A percentile compares a stretch with the other conserved stretches of the same genome.
These are phyloP conservation scores for Oryza australiensis DNA, from an alignment of 176 grass and related monocot species.

Conservation along the genomic window DNA sequence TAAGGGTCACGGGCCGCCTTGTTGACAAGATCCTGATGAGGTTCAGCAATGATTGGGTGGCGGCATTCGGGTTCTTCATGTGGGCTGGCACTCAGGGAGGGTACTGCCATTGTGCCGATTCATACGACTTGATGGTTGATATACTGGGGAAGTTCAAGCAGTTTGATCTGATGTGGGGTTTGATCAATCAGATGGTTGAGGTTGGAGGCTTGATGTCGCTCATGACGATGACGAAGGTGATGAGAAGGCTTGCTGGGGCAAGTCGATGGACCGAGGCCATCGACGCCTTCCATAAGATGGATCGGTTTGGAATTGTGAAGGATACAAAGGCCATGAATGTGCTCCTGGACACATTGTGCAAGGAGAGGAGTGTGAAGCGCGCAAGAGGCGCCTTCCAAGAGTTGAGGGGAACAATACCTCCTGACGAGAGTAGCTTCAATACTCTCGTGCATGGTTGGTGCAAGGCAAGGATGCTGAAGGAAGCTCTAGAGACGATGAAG, in stretches of 20 bases:
- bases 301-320: constrained; percentile 62
- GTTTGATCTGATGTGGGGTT: constrained; percentile 74
- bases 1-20: constrained; percentile 49
- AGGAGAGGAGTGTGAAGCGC: constrained; percentile 82
- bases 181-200: constrained; percentile 63
- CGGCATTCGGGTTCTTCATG: constrained; percentile 78
- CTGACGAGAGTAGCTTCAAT: constrained; percentile 73
- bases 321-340: constrained; percentile 75
- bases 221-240: constrained; percentile 66
- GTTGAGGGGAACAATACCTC: constrained; percentile 46
- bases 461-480: constrained; percentile 66
- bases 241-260: constrained; percentile 81
- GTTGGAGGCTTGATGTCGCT: constrained; percentile 59
- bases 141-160: constrained; percentile 75
- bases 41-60: constrained; percentile 78
- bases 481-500: constrained; percentile 52
- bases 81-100: constrained; percentile 59
- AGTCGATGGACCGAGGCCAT: constrained; percentile 65
- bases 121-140: constrained; percentile 68
- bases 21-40: constrained; percentile 57
- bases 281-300: constrained; percentile 52
- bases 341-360: constrained; percentile 73
- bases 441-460: constrained; percentile 78
- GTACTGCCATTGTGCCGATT: constrained; percentile 49
- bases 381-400: constrained; percentile 65